Percentiles rank a stretch among this genome's conserved stretches.
phyloP scores from a whole-genome alignment of 1,284 basidiomycete species.

The Marasmius tenuissimus region DNA sequence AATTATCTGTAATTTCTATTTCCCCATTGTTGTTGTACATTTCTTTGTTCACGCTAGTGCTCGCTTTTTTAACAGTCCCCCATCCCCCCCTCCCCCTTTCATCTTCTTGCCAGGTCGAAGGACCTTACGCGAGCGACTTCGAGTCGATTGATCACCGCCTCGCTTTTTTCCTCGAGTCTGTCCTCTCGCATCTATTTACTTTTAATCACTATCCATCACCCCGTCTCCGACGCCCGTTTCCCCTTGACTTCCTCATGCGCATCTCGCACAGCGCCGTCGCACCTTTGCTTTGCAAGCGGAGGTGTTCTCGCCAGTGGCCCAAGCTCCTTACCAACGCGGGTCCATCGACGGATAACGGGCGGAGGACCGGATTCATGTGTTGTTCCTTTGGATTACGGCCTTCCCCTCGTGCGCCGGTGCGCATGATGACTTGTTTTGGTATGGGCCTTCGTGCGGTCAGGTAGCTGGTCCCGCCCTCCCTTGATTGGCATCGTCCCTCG shows the following conservation, averaged over 20 bases:
- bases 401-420: conserved; percentile 1
- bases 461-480: background rate
- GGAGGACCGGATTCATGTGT: conserved; percentile 2
- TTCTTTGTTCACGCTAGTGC: background rate
- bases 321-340: background rate
- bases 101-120: conserved; percentile 1
- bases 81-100: conserved; percentile 1
- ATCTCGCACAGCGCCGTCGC: conserved; percentile 15
- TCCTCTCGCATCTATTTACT: background rate
- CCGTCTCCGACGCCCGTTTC: conserved; percentile 5
- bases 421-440: background rate
- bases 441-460: background rate
- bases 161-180: conserved; percentile 4
- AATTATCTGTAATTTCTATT: background rate
- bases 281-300: conserved; percentile 18
- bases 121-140: conserved; percentile 17
- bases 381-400: background rate
- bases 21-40: conserved; percentile 1
- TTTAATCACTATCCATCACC: background rate
- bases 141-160: conserved; percentile 34
- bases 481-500: background rate
- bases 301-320: conserved; percentile 18
- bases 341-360: background rate
- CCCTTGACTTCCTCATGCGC: conserved; percentile 8
- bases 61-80: conserved; percentile 5